Conservation (phyloP, 2,329 filamentous ascomycete species). For the Colletotrichum sp. region DNA sequence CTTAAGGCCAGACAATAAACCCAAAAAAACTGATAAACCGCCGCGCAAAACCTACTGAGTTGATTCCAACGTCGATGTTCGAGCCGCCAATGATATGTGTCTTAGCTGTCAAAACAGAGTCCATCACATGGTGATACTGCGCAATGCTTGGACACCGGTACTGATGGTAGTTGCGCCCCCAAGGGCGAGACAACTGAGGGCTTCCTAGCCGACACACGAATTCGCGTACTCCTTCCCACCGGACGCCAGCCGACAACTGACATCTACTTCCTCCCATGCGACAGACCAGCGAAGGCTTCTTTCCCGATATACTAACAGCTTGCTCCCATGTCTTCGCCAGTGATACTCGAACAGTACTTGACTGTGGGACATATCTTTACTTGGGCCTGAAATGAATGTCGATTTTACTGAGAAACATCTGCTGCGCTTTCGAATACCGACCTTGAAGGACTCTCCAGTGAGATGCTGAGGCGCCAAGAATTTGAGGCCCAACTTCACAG, state of each 20-base stretch:
- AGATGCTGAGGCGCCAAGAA: not conserved
- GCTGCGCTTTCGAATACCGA: too few species aligned
- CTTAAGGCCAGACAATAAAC: not conserved
- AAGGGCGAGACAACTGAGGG: too few species aligned
- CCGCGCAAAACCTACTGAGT: not conserved
- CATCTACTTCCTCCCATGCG: not conserved
- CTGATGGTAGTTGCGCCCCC: not conserved
- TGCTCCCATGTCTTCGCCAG: not conserved
- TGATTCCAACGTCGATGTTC: not conserved
- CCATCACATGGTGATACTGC: not conserved
- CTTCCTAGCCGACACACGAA: not conserved
- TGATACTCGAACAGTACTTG: not conserved
- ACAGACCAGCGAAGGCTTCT: not conserved
- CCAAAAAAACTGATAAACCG: accelerated
- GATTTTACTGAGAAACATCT: too few species aligned
- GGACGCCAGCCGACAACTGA: not conserved
- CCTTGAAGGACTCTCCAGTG: accelerated
- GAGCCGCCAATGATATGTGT: not conserved
- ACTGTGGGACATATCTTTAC: too few species aligned
- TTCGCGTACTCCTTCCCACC: not conserved
- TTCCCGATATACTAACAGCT: not conserved
- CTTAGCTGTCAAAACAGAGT: not conserved
- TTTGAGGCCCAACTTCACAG: not conserved
- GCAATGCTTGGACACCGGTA: accelerated
- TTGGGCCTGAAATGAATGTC: too few species aligned